phyloP scores from a whole-genome alignment of 2,329 filamentous ascomycete species.

The Alternaria hordeiaustralica region DNA sequence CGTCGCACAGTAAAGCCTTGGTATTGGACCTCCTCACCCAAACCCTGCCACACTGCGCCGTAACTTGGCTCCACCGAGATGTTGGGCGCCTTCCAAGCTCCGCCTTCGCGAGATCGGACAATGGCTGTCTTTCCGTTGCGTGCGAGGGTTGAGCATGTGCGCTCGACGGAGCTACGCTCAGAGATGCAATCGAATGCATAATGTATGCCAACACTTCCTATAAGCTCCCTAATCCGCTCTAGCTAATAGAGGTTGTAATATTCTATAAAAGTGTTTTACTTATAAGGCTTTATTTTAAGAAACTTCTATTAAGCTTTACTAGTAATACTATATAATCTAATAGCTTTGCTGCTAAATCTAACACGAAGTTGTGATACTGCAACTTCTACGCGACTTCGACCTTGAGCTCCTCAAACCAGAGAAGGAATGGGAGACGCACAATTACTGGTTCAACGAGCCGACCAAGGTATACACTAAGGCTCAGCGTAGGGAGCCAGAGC shows the following conservation, averaged over 20 bases:
- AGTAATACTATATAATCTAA: too few species aligned
- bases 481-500: neutral
- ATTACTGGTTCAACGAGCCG: constrained; percentile 19
- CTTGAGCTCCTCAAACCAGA: constrained; percentile 7
- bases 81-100: constrained; percentile 33
- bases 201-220: constrained; percentile 41
- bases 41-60: constrained; percentile 53
- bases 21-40: constrained; percentile 52
- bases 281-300: too few species aligned
- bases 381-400: constrained; percentile 7
- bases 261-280: too few species aligned
- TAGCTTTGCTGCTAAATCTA: too few species aligned
- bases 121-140: constrained; percentile 28
- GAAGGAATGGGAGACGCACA: constrained; percentile 8
- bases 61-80: constrained; percentile 38
- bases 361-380: constrained; percentile 9
- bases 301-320: too few species aligned
- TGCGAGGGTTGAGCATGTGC: constrained; percentile 34
- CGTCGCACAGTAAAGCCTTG: constrained; percentile 35
- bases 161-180: constrained; percentile 43
- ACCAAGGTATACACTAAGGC: neutral
- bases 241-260: too few species aligned
- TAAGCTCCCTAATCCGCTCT: too few species aligned
- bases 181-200: constrained; percentile 53
- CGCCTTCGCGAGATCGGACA: constrained; percentile 38